phyloP scores from a whole-genome alignment of 1,139 yeast genomes.

The Hemisphaericaspora lyxosophila region DNA sequence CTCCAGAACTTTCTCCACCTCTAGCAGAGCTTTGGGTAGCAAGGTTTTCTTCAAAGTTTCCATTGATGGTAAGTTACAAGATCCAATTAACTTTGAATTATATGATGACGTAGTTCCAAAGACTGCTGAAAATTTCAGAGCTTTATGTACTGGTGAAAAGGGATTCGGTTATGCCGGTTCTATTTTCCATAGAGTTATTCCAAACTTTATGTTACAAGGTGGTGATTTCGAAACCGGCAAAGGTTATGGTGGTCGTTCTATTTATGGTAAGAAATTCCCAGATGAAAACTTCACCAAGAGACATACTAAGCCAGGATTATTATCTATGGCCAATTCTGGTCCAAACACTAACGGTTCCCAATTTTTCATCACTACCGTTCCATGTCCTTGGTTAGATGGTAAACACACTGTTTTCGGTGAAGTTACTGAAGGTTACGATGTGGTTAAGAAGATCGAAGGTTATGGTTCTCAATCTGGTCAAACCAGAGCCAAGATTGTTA shows the following conservation, averaged over 20 bases:
- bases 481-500: constrained; percentile 29
- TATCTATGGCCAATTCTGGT: constrained; percentile 46
- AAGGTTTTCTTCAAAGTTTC: constrained; percentile 39
- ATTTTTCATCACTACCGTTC: constrained; percentile 44
- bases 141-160: constrained; percentile 91
- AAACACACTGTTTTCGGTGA: constrained; percentile 45
- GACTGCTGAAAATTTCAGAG: constrained; percentile 96
- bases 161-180: constrained; percentile 83
- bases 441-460: constrained; percentile 37
- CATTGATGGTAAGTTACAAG: constrained; percentile 31
- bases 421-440: constrained; percentile 40
- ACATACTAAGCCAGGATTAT: constrained; percentile 39
- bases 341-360: constrained; percentile 46
- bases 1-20: constrained; percentile 32
- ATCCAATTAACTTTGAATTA: constrained; percentile 49
- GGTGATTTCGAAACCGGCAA: constrained; percentile 43
- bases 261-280: constrained; percentile 37
- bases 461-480: constrained; percentile 33
- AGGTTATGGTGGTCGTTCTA: constrained; percentile 43
- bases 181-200: constrained; percentile 47
- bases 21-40: constrained; percentile 32
- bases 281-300: constrained; percentile 39
- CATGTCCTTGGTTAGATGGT: constrained; percentile 46
- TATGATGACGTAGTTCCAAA: constrained; percentile 92
- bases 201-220: constrained; percentile 46